Percentiles rank a stretch among this genome's conserved stretches.
These are phyloP conservation scores for Cystofilobasidium bisporidii DNA, from an alignment of 768 basidiomycete genomes.

Conservation along the genomic window DNA sequence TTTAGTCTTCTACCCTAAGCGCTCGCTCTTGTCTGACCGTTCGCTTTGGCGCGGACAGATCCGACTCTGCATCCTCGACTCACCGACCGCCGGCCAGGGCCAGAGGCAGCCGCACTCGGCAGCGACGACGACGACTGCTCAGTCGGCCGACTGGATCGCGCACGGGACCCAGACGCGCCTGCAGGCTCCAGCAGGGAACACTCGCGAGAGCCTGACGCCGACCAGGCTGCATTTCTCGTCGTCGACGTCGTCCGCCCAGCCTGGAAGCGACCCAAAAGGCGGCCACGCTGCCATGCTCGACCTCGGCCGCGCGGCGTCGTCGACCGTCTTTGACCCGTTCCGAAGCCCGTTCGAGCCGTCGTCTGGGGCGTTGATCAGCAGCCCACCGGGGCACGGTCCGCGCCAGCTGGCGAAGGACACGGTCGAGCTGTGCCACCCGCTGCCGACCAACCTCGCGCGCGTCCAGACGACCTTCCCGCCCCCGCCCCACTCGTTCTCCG, in stretches of 20 bases:
- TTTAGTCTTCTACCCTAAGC: too few relatives aligned
- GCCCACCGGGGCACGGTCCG: not conserved
- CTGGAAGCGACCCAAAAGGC: too few relatives aligned
- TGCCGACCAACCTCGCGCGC: not conserved
- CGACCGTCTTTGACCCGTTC: not conserved
- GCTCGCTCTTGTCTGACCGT: not conserved
- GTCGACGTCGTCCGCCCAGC: too few relatives aligned
- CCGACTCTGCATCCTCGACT: not conserved
- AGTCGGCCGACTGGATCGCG: not conserved
- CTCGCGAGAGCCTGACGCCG: not conserved
- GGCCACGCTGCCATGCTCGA: too few relatives aligned
- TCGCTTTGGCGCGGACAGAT: not conserved
- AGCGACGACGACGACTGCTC: too few relatives aligned
- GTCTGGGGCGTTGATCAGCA: too few relatives aligned
- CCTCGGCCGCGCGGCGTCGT: too few relatives aligned
- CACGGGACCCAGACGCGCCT: not conserved
- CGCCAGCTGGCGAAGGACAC: slow-evolving; percentile 15
- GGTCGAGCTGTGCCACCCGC: slow-evolving; percentile 9
- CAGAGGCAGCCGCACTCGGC: not conserved
- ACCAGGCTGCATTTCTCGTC: not conserved
- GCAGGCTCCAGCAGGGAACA: not conserved
- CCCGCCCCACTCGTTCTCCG: slow-evolving; percentile 15
- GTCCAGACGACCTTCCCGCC: slow-evolving; percentile 5
- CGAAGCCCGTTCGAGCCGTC: not conserved
- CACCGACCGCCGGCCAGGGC: not conserved